A percentile compares a stretch with the other conserved stretches of the same genome.
These are phyloP conservation scores for Trichoderma sp. DNA, from an alignment of 2,329 filamentous ascomycete species.

Conservation along the genomic window DNA sequence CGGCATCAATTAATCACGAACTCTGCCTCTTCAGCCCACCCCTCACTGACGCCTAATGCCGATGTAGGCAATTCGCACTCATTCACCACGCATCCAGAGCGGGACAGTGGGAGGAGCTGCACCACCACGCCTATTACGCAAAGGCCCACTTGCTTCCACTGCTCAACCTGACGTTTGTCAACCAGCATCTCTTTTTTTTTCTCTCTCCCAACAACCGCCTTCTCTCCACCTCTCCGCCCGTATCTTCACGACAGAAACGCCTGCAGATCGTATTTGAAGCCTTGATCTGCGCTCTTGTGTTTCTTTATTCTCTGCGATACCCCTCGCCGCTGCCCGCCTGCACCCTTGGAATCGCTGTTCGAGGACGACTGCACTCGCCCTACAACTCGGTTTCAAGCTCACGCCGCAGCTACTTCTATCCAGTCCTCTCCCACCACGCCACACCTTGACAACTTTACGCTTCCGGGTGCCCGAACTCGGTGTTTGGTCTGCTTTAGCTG, in stretches of 20 bases:
- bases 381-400: conserved; percentile 26
- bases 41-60: conserved; percentile 8
- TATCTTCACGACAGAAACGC: conserved; percentile 8
- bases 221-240: conserved; percentile 19
- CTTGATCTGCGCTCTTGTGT: conserved; percentile 21
- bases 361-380: conserved; percentile 42
- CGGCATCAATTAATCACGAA: not conserved
- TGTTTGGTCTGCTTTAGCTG: not conserved
- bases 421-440: not conserved
- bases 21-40: conserved; percentile 1
- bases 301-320: conserved; percentile 20
- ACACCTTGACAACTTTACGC: not conserved
- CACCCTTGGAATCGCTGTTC: conserved; percentile 34
- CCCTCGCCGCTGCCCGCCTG: conserved; percentile 16
- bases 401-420: not conserved
- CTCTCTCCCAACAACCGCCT: conserved; percentile 22
- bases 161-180: conserved; percentile 38
- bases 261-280: not conserved
- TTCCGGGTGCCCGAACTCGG: not conserved
- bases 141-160: conserved; percentile 36
- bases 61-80: conserved; percentile 7
- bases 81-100: conserved; percentile 15
- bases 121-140: conserved; percentile 36
- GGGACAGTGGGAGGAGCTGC: conserved; percentile 21
- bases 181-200: conserved; percentile 24